These are phyloP conservation scores for Penicillium roqueforti DNA, from an alignment of 495 filamentous ascomycete species.

Conservation along the genomic window DNA sequence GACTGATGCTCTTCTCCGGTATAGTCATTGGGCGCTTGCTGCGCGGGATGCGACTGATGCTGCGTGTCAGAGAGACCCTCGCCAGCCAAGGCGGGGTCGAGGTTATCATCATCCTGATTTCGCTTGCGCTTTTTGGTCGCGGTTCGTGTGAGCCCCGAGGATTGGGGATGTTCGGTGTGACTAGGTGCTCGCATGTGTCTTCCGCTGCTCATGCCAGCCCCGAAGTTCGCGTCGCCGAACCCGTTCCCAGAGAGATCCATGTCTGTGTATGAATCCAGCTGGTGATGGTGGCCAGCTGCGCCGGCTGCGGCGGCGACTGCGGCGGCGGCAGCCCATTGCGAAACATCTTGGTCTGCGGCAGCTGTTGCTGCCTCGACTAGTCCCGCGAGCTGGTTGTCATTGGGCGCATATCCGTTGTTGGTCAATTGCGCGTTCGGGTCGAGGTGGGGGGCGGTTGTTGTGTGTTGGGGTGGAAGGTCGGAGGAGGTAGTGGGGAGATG, in stretches of 20 bases:
- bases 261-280: slow-evolving; percentile 40
- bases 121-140: slow-evolving; percentile 45
- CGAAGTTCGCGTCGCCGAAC: slow-evolving; percentile 39
- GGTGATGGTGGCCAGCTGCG: slow-evolving; percentile 37
- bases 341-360: slow-evolving; percentile 48
- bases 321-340: slow-evolving; percentile 40
- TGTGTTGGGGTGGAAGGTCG: slow-evolving; percentile 25
- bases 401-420: slow-evolving; percentile 36
- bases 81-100: slow-evolving; percentile 42
- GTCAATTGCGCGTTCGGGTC: slow-evolving; percentile 34
- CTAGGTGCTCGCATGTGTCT: slow-evolving; percentile 30
- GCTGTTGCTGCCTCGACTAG: slow-evolving; percentile 51
- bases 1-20: slow-evolving; percentile 31
- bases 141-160: slow-evolving; percentile 58
- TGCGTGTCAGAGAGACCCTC: slow-evolving; percentile 26
- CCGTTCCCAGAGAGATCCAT: slow-evolving; percentile 43
- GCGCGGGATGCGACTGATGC: slow-evolving; percentile 28
- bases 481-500: slow-evolving; percentile 32
- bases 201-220: slow-evolving; percentile 22
- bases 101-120: slow-evolving; percentile 40
- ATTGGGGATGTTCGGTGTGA: slow-evolving; percentile 68
- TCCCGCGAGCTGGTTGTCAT: slow-evolving; percentile 49
- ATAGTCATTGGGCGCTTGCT: slow-evolving; percentile 30
- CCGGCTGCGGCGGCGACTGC: slow-evolving; percentile 36
- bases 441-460: slow-evolving; percentile 26